Conservation (phyloP, 1,284 basidiomycete species). For the Neonothopanus nambi region DNA sequence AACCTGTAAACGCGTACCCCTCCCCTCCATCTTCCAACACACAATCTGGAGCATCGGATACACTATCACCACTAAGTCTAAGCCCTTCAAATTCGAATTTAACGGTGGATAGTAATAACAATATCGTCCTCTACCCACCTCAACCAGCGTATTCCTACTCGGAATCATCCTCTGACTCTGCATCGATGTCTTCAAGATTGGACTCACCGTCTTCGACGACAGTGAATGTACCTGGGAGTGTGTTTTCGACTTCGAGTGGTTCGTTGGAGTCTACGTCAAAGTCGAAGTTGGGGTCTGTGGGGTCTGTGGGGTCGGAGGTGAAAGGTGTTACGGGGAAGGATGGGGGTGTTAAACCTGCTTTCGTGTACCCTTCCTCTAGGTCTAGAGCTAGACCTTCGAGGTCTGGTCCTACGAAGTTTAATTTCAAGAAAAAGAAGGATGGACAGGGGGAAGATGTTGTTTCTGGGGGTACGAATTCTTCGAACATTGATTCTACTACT, state of each 20-base stretch:
- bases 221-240: neutral
- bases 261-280: neutral
- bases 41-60: slow-evolving; percentile 4
- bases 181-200: neutral
- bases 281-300: neutral
- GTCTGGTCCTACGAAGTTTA: slow-evolving; percentile 5
- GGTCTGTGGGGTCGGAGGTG: too few relatives aligned
- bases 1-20: neutral
- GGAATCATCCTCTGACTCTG: slow-evolving; percentile 3
- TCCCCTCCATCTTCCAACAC: slow-evolving; percentile 5
- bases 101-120: too few relatives aligned
- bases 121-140: neutral
- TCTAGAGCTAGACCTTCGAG: slow-evolving; percentile 9
- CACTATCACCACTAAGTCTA: slow-evolving; percentile 4
- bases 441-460: neutral
- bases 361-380: slow-evolving; percentile 25
- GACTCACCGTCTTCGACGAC: neutral
- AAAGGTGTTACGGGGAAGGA: too few relatives aligned
- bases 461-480: too few relatives aligned
- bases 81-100: neutral
- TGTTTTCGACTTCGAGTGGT: slow-evolving; percentile 1
- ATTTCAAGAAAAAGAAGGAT: slow-evolving; percentile 8
- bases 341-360: slow-evolving; percentile 14
- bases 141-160: slow-evolving; percentile 5
- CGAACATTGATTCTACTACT: too few relatives aligned